Evolutionary conservation across 1,284 basidiomycete species (phyloP).

Genomic region (Cystobasidium pallidum): DNA sequence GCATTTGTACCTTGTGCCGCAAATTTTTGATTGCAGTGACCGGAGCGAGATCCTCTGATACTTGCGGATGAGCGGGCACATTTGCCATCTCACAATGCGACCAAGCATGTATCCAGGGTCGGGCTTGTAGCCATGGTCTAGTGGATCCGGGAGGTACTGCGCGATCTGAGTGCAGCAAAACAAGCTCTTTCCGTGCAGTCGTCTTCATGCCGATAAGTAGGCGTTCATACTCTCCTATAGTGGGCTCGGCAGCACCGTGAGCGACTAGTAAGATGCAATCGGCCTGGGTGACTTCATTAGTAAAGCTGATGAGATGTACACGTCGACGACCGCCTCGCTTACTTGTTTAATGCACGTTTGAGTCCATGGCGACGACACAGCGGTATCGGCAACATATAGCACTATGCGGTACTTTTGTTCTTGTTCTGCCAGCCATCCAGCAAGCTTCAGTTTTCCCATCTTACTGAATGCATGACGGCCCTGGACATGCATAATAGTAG

Average conservation of each 20-base stretch:
- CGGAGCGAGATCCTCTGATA: conserved; percentile 80
- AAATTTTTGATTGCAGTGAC: conserved; percentile 75
- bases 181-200: conserved; percentile 93
- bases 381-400: conserved; percentile 89
- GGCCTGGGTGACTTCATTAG: conserved; percentile 63
- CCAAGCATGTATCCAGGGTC: conserved; percentile 92
- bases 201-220: conserved; percentile 92
- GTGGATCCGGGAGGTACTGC: conserved; percentile 89
- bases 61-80: conserved; percentile 53
- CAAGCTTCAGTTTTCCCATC: conserved; percentile 91
- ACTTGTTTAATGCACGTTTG: conserved; percentile 93
- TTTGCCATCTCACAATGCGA: conserved; percentile 84
- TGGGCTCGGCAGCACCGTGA: conserved; percentile 71
- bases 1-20: conserved; percentile 85
- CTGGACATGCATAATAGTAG: conserved; percentile 82
- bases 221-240: conserved; percentile 67
- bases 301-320: background rate
- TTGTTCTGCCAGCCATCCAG: conserved; percentile 90
- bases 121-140: conserved; percentile 92
- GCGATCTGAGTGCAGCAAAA: conserved; percentile 89
- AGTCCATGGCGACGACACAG: conserved; percentile 92
- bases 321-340: conserved; percentile 47
- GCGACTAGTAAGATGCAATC: conserved; percentile 95
- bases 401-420: conserved; percentile 89
- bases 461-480: conserved; percentile 89